Base-by-base conservation (phyloP, 2,329 filamentous ascomycete genomes). In the Aspergillus sp. region DNA sequence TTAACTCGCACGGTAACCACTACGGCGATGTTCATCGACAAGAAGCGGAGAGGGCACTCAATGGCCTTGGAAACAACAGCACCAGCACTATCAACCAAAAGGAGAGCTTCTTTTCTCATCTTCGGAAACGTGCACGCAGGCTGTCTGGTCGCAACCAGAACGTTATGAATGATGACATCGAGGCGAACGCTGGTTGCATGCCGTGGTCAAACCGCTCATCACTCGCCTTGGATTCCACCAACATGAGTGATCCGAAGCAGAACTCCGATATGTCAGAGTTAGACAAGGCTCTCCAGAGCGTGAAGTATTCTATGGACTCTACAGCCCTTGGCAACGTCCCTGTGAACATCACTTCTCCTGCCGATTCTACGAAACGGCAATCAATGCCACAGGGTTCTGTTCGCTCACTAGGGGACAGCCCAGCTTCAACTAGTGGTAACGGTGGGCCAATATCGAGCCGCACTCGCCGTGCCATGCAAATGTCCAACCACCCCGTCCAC, bases 81-180 rank as follows among this genome's bases (percentile, higher is more conserved):
- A 86, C 84, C 15, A 95, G 91, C 5, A 91, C 88, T 0, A 88
- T 84, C 67, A 90, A 85, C 17, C 90, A 92, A 45, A 96, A 96
- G 71, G 95, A 99, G 74, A 91, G 95, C 75, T 99, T 99, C 80
- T 99, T 99, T 77, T 98, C 95, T 0, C 95, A 99, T 72, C 83
- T 99, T 7, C 86, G 95, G 56, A 99, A 99, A 77, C 88, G 93
- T 51, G 95, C 96, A 27, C 86, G 95, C 66, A 85, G 95, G 65
- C 88, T 99, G 60, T 99, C 95, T 24, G 95, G 95, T 47, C 88
- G 93, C 57, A 92, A 96, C 70, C 90, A 93, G 71, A 88, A 91
- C 58, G 90, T 91, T 17, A 89, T 91, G 8, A 86, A 83, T 44
- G 93, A 97, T 66, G 93, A 98, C 69, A 80, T 96, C 54, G 95